phyloP scores from a whole-genome alignment of 306 rosid genomes.

The Arachis stenosperma region DNA sequence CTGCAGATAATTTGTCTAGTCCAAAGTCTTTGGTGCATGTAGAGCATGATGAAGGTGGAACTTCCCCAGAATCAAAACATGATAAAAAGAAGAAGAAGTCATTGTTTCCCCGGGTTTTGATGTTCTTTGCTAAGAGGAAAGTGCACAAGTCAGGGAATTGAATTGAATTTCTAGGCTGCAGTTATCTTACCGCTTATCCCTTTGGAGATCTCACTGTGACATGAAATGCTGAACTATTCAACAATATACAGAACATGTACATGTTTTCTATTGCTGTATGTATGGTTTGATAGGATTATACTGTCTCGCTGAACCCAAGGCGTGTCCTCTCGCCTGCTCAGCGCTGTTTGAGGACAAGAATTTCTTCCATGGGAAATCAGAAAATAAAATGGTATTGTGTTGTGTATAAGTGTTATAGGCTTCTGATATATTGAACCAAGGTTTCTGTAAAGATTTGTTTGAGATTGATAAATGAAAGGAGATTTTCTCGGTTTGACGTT shows the following conservation, averaged over 20 bases:
- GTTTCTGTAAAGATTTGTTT: conserved; percentile 49
- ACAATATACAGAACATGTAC: conserved; percentile 38
- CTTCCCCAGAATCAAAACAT: conserved; percentile 60
- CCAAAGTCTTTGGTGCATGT: conserved; percentile 47
- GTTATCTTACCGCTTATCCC: conserved; percentile 39
- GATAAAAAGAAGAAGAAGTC: conserved; percentile 82
- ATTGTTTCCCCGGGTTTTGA: conserved; percentile 78
- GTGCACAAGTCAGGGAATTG: conserved; percentile 52
- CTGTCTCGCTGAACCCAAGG: conserved; percentile 40
- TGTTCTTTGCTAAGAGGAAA: conserved; percentile 82
- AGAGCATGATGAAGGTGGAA: conserved; percentile 44
- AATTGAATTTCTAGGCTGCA: conserved; percentile 35
- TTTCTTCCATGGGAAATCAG: conserved; percentile 42
- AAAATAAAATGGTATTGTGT: conserved; percentile 46
- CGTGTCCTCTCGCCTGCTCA: conserved; percentile 37
- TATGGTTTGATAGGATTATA: conserved; percentile 52
- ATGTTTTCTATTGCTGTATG: conserved; percentile 52
- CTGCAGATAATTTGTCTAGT: conserved; percentile 50
- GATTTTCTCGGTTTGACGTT: conserved; percentile 14
- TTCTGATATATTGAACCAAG: conserved; percentile 45
- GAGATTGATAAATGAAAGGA: conserved; percentile 49
- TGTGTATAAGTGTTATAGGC: conserved; percentile 43
- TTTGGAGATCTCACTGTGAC: conserved; percentile 41
- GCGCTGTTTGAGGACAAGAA: conserved; percentile 38
- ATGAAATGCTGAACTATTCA: conserved; percentile 46